Evolutionary conservation across 148 eudicot genomes (phyloP).

Genomic region (Fagopyrum esculentum): DNA sequence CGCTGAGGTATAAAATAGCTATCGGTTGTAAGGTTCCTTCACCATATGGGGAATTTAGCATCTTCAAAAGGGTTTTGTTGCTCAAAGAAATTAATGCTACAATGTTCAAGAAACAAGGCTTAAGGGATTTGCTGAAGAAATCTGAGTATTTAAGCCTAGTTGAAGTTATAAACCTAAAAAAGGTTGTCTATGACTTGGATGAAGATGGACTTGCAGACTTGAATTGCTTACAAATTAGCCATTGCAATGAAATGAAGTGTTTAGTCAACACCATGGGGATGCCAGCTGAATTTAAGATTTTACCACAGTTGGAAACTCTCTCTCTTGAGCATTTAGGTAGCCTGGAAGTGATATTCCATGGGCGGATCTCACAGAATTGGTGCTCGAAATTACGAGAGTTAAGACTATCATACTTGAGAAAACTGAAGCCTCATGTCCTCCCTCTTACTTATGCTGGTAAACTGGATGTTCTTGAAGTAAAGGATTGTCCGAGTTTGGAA

Average conservation of each 20-base stretch:
- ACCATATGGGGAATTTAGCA: background rate
- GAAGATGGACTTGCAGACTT: slow-evolving; percentile 9
- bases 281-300: background rate
- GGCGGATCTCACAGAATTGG: background rate
- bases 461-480: background rate
- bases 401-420: background rate
- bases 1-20: background rate
- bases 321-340: slow-evolving; percentile 3
- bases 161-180: background rate
- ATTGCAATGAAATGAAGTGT: slow-evolving; percentile 5
- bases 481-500: background rate
- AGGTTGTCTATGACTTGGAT: slow-evolving; percentile 2
- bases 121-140: background rate
- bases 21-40: background rate
- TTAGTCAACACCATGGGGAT: slow-evolving; percentile 8
- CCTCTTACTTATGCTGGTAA: background rate
- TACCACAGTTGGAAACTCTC: background rate
- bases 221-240: slow-evolving; percentile 7
- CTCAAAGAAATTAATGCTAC: slow-evolving; percentile 5
- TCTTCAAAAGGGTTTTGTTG: background rate
- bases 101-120: slow-evolving; percentile 3
- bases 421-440: background rate
- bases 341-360: background rate
- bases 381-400: background rate
- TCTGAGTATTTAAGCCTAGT: background rate